Percentiles rank a stretch among this genome's conserved stretches.
Evolutionary conservation across 2,329 filamentous ascomycete genomes (phyloP).

Genomic region (Leptodontidium sp.): DNA sequence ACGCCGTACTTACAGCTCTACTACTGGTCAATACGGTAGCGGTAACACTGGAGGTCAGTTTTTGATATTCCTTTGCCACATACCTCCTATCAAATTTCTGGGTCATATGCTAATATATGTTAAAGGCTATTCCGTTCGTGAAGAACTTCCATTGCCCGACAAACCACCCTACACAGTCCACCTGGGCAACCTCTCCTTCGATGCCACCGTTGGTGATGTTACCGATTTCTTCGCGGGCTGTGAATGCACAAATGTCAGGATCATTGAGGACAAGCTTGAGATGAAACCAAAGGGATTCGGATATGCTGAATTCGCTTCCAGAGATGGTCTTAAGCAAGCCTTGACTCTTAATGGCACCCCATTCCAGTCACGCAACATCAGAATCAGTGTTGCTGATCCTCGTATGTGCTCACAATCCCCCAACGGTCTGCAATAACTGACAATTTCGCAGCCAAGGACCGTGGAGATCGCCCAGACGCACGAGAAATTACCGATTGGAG

Average conservation of each 20-base stretch:
- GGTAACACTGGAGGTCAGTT: slow-evolving; percentile 44
- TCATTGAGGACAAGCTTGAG: slow-evolving; percentile 95
- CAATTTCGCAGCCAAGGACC: slow-evolving; percentile 76
- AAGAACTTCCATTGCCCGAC: slow-evolving; percentile 84
- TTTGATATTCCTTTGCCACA: slow-evolving; percentile 20
- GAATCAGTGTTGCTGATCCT: slow-evolving; percentile 95
- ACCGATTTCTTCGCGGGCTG: slow-evolving; percentile 86
- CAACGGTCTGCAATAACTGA: slow-evolving; percentile 33
- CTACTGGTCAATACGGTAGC: slow-evolving; percentile 45
- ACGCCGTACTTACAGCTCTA: slow-evolving; percentile 46
- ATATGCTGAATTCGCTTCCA: slow-evolving; percentile 90
- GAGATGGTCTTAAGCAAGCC: slow-evolving; percentile 92
- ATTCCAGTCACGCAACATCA: slow-evolving; percentile 89
- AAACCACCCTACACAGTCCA: slow-evolving; percentile 96
- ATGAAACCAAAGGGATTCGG: slow-evolving; percentile 97
- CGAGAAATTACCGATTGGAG: slow-evolving; percentile 92
- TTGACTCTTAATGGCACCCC: slow-evolving; percentile 81
- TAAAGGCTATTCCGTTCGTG: slow-evolving; percentile 69
- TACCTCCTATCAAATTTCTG: not conserved
- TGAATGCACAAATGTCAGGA: slow-evolving; percentile 87
- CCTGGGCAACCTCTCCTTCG: slow-evolving; percentile 95
- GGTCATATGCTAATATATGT: slow-evolving; percentile 31
- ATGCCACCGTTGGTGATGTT: slow-evolving; percentile 84
- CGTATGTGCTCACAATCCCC: slow-evolving; percentile 68
- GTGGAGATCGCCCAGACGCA: slow-evolving; percentile 67